Conservation (phyloP, 1,139 yeast species). For the Suhomyces yuchorum region DNA sequence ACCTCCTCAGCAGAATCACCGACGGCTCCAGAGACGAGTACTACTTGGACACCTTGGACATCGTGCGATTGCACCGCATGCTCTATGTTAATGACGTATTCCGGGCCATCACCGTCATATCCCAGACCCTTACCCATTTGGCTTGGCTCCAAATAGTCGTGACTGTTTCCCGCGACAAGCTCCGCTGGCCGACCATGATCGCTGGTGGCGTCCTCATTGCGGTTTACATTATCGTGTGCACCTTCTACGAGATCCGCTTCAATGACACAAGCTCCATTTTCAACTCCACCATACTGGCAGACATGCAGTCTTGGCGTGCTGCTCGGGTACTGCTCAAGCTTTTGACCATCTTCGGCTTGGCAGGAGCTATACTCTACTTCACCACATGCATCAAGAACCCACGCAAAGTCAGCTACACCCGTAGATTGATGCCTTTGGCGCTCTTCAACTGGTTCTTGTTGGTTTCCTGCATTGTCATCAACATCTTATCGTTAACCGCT, state of each 20-base stretch:
- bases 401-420: slow-evolving; percentile 36
- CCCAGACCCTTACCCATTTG: slow-evolving; percentile 37
- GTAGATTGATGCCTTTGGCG: slow-evolving; percentile 44
- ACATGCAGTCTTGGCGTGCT: slow-evolving; percentile 16
- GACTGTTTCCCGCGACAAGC: slow-evolving; percentile 26
- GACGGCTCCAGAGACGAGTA: slow-evolving; percentile 37
- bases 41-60: slow-evolving; percentile 39
- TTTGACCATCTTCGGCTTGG: slow-evolving; percentile 31
- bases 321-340: slow-evolving; percentile 25
- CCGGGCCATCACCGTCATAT: slow-evolving; percentile 32
- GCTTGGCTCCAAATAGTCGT: slow-evolving; percentile 46
- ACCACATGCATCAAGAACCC: slow-evolving; percentile 35
- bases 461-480: slow-evolving; percentile 30
- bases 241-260: slow-evolving; percentile 16
- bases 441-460: slow-evolving; percentile 40
- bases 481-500: slow-evolving; percentile 29
- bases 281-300: slow-evolving; percentile 12
- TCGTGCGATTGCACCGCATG: slow-evolving; percentile 32
- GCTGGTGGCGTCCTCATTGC: slow-evolving; percentile 24
- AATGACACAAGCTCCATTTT: slow-evolving; percentile 18
- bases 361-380: slow-evolving; percentile 29
- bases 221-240: slow-evolving; percentile 23
- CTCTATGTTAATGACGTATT: slow-evolving; percentile 33
- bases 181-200: slow-evolving; percentile 23
- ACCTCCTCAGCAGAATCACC: slow-evolving; percentile 42